A percentile compares a stretch with the other conserved stretches of the same genome.
Conservation (phyloP, 805 yeast genomes). For the Sugiyamaella chiloensis region DNA sequence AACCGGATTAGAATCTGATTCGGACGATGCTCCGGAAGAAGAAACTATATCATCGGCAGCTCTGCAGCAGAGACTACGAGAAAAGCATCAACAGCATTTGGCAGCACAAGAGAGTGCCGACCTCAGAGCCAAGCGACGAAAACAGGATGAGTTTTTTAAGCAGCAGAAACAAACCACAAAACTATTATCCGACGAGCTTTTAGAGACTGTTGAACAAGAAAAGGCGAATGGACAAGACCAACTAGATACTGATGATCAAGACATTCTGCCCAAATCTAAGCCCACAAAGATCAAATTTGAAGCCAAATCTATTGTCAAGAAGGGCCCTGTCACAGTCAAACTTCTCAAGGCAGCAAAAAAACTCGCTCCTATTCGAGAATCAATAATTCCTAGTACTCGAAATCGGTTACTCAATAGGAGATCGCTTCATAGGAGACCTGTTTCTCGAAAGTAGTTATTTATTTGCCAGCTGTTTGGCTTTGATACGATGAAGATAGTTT, state of each 20-base stretch:
- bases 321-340: slow-evolving; percentile 30
- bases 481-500: no score
- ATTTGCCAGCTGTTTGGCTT: no score
- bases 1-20: slow-evolving; percentile 14
- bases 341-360: slow-evolving; percentile 22
- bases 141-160: slow-evolving; percentile 26
- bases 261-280: slow-evolving; percentile 20
- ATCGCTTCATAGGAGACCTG: slow-evolving; percentile 16
- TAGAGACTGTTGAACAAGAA: slow-evolving; percentile 13
- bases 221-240: background rate
- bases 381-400: slow-evolving; percentile 15
- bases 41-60: slow-evolving; percentile 27
- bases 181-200: slow-evolving; percentile 15
- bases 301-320: slow-evolving; percentile 15
- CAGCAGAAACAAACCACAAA: slow-evolving; percentile 24
- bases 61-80: slow-evolving; percentile 10
- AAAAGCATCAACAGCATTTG: slow-evolving; percentile 13
- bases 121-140: slow-evolving; percentile 29
- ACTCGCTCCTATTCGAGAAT: slow-evolving; percentile 30
- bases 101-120: slow-evolving; percentile 10
- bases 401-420: slow-evolving; percentile 30
- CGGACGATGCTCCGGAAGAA: slow-evolving; percentile 38
- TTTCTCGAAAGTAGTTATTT: no score
- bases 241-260: slow-evolving; percentile 14
- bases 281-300: slow-evolving; percentile 10